Base-by-base conservation (phyloP, 768 basidiomycete genomes). In the Guyanaporus albipodus region DNA sequence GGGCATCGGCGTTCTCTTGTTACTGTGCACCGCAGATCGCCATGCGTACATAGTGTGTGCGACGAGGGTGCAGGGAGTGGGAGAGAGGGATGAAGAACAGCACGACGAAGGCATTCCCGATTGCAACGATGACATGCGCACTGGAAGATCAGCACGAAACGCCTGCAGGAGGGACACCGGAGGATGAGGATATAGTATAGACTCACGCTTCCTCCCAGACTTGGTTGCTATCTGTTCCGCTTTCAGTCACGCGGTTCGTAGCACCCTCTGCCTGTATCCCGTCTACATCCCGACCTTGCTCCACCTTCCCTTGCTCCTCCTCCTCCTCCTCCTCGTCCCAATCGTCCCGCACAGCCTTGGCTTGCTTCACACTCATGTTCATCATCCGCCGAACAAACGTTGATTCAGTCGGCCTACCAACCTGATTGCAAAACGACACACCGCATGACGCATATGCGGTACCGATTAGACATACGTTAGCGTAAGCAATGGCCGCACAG, bases 131-230 rank as follows among this genome's bases (percentile, higher is more conserved):
- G 18, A 4, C 18, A 41, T 44, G 49, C 26, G 48, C 35, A 56
- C 50, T 45, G 38, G 34, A 44, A 18, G 44, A 51, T 53, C 46
- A 52, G 50, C 43, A 52, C 49, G 15, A 38, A 24, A n/a, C n/a
- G n/a, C 40, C 42, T 14, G 18, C 3, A 55, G 26, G n/a, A n/a
- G n/a, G 38, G 21, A 17, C 38, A 22, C 26, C 39, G 41, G 32
- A 26, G 11, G 28, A 36, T 47, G 14, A n/a, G 8, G 15, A 23
- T 6, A 18, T 18, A 14, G 10, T n/a, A n/a, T n/a, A 22, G 27
- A 73, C 84, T 68, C 60, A 87, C 86, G 86, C 86, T 54, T 79
- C 73, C 48, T 81, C 75, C 86, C 86, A 88, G 42, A 87, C 70
- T 44, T 68, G 73, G 58, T 71, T 75, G 26, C 74, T 79, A 27